These are phyloP conservation scores for Stachybotrys echinatus DNA, from an alignment of 2,329 filamentous ascomycete genomes.

Conservation along the genomic window DNA sequence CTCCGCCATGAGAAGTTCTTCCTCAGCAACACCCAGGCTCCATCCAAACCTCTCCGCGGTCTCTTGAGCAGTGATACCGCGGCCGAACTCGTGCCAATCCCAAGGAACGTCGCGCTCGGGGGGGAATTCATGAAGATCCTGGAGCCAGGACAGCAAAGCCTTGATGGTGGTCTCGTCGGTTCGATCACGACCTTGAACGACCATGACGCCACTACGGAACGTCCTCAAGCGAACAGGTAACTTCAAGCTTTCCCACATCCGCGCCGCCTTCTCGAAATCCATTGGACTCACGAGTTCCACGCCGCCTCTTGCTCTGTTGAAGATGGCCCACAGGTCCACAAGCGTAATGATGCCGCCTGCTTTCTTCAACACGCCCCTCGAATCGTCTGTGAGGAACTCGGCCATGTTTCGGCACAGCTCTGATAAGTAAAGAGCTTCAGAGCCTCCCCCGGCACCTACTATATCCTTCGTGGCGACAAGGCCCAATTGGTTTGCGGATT, in stretches of 20 bases:
- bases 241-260: slow-evolving; percentile 80
- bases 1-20: slow-evolving; percentile 96
- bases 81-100: slow-evolving; percentile 75
- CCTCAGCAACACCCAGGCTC: slow-evolving; percentile 93
- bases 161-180: slow-evolving; percentile 87
- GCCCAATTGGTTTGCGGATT: slow-evolving; percentile 74
- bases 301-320: slow-evolving; percentile 87
- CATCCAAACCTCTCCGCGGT: slow-evolving; percentile 87
- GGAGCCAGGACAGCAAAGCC: slow-evolving; percentile 71
- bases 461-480: slow-evolving; percentile 95
- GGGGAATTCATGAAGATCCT: slow-evolving; percentile 62
- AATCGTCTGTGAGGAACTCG: slow-evolving; percentile 84
- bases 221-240: slow-evolving; percentile 80
- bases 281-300: slow-evolving; percentile 89
- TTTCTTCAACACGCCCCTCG: slow-evolving; percentile 67
- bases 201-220: slow-evolving; percentile 91
- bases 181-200: slow-evolving; percentile 82
- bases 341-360: slow-evolving; percentile 86
- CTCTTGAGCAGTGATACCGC: slow-evolving; percentile 85
- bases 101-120: slow-evolving; percentile 62
- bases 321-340: slow-evolving; percentile 89
- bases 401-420: slow-evolving; percentile 80
- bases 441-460: slow-evolving; percentile 64
- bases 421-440: slow-evolving; percentile 83
- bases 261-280: slow-evolving; percentile 87